Base-by-base conservation (phyloP, 768 basidiomycete species). In the Tephrocybe sp. region DNA sequence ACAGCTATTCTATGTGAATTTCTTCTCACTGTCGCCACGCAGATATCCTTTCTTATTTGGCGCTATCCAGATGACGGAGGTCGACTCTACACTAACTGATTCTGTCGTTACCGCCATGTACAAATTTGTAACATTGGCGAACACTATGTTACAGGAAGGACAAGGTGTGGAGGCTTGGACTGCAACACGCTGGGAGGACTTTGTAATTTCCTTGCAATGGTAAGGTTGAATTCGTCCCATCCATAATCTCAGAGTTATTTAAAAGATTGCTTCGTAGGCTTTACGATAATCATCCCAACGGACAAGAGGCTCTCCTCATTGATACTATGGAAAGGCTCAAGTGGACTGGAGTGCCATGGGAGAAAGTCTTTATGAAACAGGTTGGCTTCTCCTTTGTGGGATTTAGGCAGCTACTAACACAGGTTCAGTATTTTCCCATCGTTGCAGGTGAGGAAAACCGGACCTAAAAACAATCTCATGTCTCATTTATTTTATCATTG, bases 41-140 rank as follows among this genome's bases (percentile, higher is more conserved):
- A 76, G 78, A 47, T 80, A 80, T 51, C 79, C 80, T 0, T 81
- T 80, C 65, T 71, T 82, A 60, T 78, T 81, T 52, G 79, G 79
- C 12, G 80, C 78, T 2, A 80, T 80, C 24, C 79, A 81, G 64
- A 77, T 80, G 74, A 71, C 73, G 1, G 80, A 81, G 56, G 66
- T 64, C 35, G 57, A 79, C 55, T 67, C 77, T 1, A 59, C 74
- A 0, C 62, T 78, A 34, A 73, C 75, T 2, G 63, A 65, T 36
- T 58, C 65, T 43, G 76, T 80, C n/a, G 77, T 78, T 2, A 67
- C 69, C 7, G 74, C 78, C 1, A 58, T 82, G 49, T 67, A 80
- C 62, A 82, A 78, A 54, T 83, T 83, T 44, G 75, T 80, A 24
- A 51, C 62, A 5, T 59, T 81, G 21, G 79, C 79, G 16, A 81